A percentile compares a stretch with the other conserved stretches of the same genome.
phyloP scores from a whole-genome alignment of 768 basidiomycete species.

The Tricholoma sp. region DNA sequence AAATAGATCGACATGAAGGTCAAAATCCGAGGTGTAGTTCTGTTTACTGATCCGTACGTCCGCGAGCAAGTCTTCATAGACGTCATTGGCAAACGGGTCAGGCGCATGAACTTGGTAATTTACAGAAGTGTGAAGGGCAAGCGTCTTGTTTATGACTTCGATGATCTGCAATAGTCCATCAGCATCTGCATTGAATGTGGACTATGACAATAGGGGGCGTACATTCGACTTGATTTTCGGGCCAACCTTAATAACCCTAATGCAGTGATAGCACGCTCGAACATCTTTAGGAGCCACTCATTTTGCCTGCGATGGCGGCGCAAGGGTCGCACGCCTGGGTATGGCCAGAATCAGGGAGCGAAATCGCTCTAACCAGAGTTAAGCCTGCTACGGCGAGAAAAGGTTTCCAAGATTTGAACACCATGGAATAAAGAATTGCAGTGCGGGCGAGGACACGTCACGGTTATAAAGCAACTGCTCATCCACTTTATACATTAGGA shows the following conservation, averaged over 20 bases:
- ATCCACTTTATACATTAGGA: too few relatives aligned
- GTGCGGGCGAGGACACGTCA: too few relatives aligned
- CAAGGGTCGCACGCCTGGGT: slow-evolving; percentile 37
- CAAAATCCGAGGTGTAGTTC: slow-evolving; percentile 45
- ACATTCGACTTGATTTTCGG: slow-evolving; percentile 46
- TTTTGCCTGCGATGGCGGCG: slow-evolving; percentile 44
- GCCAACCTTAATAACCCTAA: slow-evolving; percentile 46
- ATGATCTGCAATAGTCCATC: slow-evolving; percentile 35
- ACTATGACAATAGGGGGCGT: slow-evolving; percentile 8
- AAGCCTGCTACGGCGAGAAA: too few relatives aligned
- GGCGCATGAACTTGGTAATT: slow-evolving; percentile 57
- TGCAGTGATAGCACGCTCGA: slow-evolving; percentile 45
- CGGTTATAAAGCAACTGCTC: too few relatives aligned
- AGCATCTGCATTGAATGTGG: neutral
- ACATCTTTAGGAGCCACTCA: slow-evolving; percentile 51
- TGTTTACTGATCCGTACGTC: slow-evolving; percentile 43
- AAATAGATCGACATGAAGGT: slow-evolving; percentile 51
- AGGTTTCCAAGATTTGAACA: too few relatives aligned
- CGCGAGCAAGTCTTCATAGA: slow-evolving; percentile 49
- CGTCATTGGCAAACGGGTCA: slow-evolving; percentile 44
- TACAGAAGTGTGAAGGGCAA: slow-evolving; percentile 57
- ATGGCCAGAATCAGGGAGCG: neutral
- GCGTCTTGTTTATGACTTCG: slow-evolving; percentile 51
- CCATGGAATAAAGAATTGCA: too few relatives aligned
- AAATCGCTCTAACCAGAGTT: slow-evolving; percentile 5